These are phyloP conservation scores for Lentinus polychrous DNA, from an alignment of 1,284 basidiomycete genomes.

Conservation along the genomic window DNA sequence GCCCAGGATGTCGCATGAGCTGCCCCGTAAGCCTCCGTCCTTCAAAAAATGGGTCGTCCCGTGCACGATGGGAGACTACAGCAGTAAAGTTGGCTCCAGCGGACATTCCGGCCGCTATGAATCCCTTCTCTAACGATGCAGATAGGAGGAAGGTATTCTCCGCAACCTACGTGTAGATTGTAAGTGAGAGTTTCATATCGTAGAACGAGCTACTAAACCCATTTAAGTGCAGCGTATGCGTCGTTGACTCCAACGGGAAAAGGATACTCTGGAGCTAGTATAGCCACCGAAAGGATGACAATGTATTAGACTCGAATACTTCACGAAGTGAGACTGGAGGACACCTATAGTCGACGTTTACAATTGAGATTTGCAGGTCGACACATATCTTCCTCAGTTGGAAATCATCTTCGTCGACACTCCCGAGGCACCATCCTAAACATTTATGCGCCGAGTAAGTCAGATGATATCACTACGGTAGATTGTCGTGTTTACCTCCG, in stretches of 20 bases:
- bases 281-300: neutral
- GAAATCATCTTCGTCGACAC: slow-evolving; percentile 7
- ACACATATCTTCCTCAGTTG: slow-evolving; percentile 2
- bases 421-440: too few species aligned
- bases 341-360: slow-evolving; percentile 17
- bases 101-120: slow-evolving; percentile 12
- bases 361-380: slow-evolving; percentile 12
- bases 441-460: too few species aligned
- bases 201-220: slow-evolving; percentile 9
- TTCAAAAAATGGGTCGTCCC: slow-evolving; percentile 12
- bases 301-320: neutral
- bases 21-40: slow-evolving; percentile 11
- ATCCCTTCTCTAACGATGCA: slow-evolving; percentile 9
- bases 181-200: too few species aligned
- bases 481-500: too few species aligned
- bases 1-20: slow-evolving; percentile 8
- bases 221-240: slow-evolving; percentile 16
- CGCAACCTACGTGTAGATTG: too few species aligned
- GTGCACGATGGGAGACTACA: slow-evolving; percentile 8
- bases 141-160: slow-evolving; percentile 3
- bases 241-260: slow-evolving; percentile 15
- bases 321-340: slow-evolving; percentile 1
- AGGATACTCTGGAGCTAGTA: slow-evolving; percentile 15
- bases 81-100: slow-evolving; percentile 14
- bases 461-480: too few species aligned